Base-by-base conservation (phyloP, 1,139 yeast genomes). In the Spathaspora sp. region DNA sequence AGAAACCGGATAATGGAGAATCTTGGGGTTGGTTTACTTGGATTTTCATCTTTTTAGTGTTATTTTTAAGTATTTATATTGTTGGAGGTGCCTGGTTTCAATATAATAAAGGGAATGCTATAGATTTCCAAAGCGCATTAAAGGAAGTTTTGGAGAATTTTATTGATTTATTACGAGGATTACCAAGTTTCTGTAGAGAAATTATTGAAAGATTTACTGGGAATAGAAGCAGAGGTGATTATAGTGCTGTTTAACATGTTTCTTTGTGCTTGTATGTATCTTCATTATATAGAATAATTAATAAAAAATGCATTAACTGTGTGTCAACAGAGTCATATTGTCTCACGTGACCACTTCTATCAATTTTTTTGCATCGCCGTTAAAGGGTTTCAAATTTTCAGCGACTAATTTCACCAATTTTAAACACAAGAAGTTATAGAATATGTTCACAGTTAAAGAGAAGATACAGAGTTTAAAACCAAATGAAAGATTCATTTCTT, bases 61-160 rank as follows among this genome's bases (percentile, higher is more conserved):
- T 90, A 40, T 80, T 81, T 50, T 75, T 87, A 55, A 81, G 91
- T 47, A 80, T 80, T 45, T 89, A 88, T 61, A 80, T 89, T 36
- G 76, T 86, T 47, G 88, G 86, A 17, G 86, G 88, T 15, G 91
- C 96, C 0, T 89, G 95, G 86, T 77, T 86, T 60, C 89, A 80
- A 56, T 75, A 75, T 54, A 75, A 73, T 53, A 76, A 74, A 55
- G 79, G 81, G 27, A 75, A 78, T 54, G 73, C 78, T 18, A 74
- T 75, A 43, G 80, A 75, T 56, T 74, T 75, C 59, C 76, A 68
- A 57, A 67, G 74, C 24, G 81, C 87, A 2, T 67, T 83, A 45
- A 72, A 80, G 52, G 98, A 91, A 58, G 83, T 90, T 46, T 75
- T 87, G 39, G 96, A 87, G 55, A 80, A 86, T 42, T 72, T 82